Percentiles rank a stretch among this genome's conserved stretches.
phyloP scores from a whole-genome alignment of 371 early-diverging fungal genomes.

The Umbelopsis sp. region DNA sequence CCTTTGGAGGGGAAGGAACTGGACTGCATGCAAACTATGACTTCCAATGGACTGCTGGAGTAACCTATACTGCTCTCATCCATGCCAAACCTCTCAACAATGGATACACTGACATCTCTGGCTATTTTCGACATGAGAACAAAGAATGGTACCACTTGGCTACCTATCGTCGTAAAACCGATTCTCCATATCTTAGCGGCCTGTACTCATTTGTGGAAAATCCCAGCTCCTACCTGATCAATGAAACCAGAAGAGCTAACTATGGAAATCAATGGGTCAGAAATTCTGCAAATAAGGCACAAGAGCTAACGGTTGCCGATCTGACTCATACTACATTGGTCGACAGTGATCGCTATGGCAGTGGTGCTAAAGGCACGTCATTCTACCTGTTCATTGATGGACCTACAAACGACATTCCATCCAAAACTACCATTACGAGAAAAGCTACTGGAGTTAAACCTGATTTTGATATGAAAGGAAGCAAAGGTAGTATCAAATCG shows the following conservation, averaged over 20 bases:
- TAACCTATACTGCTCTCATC: constrained; percentile 8
- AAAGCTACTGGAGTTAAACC: background rate
- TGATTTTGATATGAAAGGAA: constrained; percentile 1
- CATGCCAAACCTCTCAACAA: background rate
- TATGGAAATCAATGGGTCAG: constrained; percentile 13
- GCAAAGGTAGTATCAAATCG: background rate
- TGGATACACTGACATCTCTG: constrained; percentile 12
- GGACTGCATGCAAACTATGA: constrained; percentile 22
- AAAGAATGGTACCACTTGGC: constrained; percentile 3
- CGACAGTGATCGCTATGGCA: background rate
- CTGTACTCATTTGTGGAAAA: constrained; percentile 11
- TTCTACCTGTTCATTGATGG: constrained; percentile 7
- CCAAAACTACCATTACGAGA: background rate
- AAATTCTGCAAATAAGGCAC: background rate
- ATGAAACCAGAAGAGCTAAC: background rate
- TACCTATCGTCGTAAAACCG: background rate
- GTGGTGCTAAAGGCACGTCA: background rate
- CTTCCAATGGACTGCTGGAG: constrained; percentile 19
- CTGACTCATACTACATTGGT: background rate
- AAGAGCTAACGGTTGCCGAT: background rate
- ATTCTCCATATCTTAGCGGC: background rate
- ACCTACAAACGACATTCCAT: background rate
- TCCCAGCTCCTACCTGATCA: background rate
- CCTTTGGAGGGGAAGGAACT: constrained; percentile 30
- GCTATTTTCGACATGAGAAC: constrained; percentile 6